Evolutionary conservation across 352 stramenopile species (phyloP), one percentile per base, ranked within the genome.

Genomic region (Halophytophthora batemanensis): DNA sequence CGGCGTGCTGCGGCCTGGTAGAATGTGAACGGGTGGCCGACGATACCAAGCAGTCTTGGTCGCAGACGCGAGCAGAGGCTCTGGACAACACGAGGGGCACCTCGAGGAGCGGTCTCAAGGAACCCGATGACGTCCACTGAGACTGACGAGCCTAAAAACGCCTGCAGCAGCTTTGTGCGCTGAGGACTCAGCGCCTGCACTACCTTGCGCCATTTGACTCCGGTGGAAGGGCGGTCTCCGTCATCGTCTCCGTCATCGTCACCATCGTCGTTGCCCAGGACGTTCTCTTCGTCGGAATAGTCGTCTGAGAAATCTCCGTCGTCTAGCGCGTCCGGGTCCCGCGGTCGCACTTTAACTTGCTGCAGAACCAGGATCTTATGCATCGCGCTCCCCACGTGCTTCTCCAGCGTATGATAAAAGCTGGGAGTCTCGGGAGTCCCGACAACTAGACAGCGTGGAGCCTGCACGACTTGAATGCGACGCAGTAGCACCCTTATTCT

Each of bases 261-360:
- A 11, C 55, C 22, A 18, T 53, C 12, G 18, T 39, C 8, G 25
- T 31, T 31, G 25, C 25, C 25, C 25, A 31, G 28, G 10, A 31
- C 48, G 6, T 69, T 56, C 11, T 84, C 76, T 33, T 84, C 76
- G 45, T 86, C 73, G 22, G 75, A 84, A 64, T 77, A 64, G 51
- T 69, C 66, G 10, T 72, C 63, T 1, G 66, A 50, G 23, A 53
- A 53, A 17, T 62, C 54, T 2, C 36, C 50, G 45, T 69, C 56
- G 22, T 61, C 45, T 17, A 40, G 52, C 53, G 52, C 23, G 42
- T 52, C 50, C 40, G 50, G 18, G 50, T 44, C 21, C 50, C 34
- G 47, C 21, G 42, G 47, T 11, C 48, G 59, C 22, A 63, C 53
- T 54, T 33, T 45, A 37, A 64, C 59, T 29, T 70, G 66, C 50